A percentile compares a stretch with the other conserved stretches of the same genome.
phyloP scores from a whole-genome alignment of 768 basidiomycete species.

The Tricholoma flavovirens region DNA sequence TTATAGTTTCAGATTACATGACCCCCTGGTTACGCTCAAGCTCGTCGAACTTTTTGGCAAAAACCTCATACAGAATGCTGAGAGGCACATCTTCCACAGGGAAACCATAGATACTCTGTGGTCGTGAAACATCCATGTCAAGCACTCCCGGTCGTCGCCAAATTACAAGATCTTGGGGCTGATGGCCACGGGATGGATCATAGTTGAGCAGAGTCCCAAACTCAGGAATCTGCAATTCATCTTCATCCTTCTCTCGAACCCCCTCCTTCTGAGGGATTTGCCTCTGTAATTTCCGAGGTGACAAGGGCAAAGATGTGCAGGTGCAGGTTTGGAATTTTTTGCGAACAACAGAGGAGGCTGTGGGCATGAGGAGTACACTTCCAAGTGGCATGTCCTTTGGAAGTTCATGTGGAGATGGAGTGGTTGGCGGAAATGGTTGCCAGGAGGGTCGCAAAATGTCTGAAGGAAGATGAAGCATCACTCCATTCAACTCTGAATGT shows the following conservation, averaged over 20 bases:
- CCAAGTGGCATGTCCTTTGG: conserved; percentile 9
- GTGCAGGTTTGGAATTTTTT: background rate
- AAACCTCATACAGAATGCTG: conserved; percentile 17
- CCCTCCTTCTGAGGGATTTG: conserved; percentile 9
- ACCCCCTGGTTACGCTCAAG: conserved; percentile 1
- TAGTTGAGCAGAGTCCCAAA: conserved; percentile 13
- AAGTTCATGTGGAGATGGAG: conserved; percentile 2
- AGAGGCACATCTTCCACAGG: conserved; percentile 8
- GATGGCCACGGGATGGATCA: background rate
- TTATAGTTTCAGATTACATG: too few species aligned
- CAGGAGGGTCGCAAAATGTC: conserved; percentile 11
- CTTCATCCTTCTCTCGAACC: conserved; percentile 1
- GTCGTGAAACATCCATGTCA: conserved; percentile 16
- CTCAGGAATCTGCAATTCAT: conserved; percentile 9
- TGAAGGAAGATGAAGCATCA: conserved; percentile 9
- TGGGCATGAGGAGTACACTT: conserved; percentile 10
- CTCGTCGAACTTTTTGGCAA: conserved; percentile 14
- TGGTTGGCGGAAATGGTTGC: conserved; percentile 14
- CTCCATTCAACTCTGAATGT: conserved; percentile 11
- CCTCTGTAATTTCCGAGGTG: conserved; percentile 10
- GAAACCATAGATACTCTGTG: conserved; percentile 9
- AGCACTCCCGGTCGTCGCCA: conserved; percentile 11
- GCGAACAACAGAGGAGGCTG: background rate
- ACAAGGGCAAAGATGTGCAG: conserved; percentile 1
- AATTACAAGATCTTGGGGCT: conserved; percentile 9